Evolutionary conservation across 1,139 yeast species (phyloP), one percentile per base, ranked within the genome.

Genomic region (Sugiyamaella neomexicana): DNA sequence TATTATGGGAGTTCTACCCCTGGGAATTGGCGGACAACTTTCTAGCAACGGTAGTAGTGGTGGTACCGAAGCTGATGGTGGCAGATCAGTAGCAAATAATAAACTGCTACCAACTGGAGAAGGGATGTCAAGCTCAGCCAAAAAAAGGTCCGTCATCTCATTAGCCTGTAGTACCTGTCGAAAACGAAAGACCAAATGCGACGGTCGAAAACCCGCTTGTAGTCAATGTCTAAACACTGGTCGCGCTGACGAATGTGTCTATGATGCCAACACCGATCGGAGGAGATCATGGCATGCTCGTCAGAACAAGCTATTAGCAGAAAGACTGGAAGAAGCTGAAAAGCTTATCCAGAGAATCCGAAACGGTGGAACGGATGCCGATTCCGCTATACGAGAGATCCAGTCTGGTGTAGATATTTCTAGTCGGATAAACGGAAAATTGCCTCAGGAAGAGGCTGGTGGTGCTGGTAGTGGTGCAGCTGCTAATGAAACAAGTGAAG

Each of bases 141-240:
- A 49, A 25, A 49, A 42, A 32, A 2, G 52, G 12, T 68, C 67
- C 43, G 62, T 67, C 15, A 42, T 49, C 16, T 41, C 47, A n/a
- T 42, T 49, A 12, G 73, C 73, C 9, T 69, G 73, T 53, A 60
- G 60, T 42, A 52, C 61, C n/a, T 69, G 73, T 55, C 62, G 73
- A 12, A 61, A 62, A 40, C 60, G 72, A 17, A 69, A 69, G 56
- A 63, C 68, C 36, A 66, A 66, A 45, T 69, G 73, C 51, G 68
- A 68, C 53, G 71, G 72, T 32, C 54, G 43, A 5, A 62, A 62
- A 34, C 73, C 73, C 2, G 44, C 60, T 10, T 69, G 73, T 56
- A 56, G 62, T 16, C 62, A 68, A 20, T 69, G 73, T 52, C 37
- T 53, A 20, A 62, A 67, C 15, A 49, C 52, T 20, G 55, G 29